Base-by-base conservation (phyloP, 208 protist genomes). In the Trypanosoma scelopori region DNA sequence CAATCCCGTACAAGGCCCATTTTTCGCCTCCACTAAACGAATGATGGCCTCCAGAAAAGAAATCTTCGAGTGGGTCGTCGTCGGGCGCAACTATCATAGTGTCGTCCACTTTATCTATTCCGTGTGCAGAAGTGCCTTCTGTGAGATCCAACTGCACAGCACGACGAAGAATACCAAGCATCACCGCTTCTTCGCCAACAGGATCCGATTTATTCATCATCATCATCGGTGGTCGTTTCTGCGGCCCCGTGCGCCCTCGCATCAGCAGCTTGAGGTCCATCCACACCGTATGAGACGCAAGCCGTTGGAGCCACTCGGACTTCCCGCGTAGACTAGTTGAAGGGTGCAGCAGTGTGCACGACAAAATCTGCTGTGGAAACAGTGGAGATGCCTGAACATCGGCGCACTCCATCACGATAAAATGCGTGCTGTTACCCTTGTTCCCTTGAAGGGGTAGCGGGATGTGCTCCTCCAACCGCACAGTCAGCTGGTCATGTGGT, bases 1-100 rank as follows among this genome's bases (percentile, higher is more conserved):
- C 97, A 57, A 99, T 97, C 18, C 97, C 97, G 71, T 98, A 74
- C 51, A 76, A 71, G 15, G 77, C 25, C 83, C 80, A 92, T 27
- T 83, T 63, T 22, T 80, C 59, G 16, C 27, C n/a, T 15, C 79
- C 72, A 13, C 62, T 71, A 9, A 59, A 46, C 7, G 46, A 23
- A 25, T 46, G 25, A 47, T 52, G 20, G 20, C 47, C 61, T 39
- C 30, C 53, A 22, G 68, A 68, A 69, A 82, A 86, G 20, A 94
- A 71, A 5, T 62, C 57, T 57, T 93, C 84, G 1, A 93, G 69
- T n/a, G 76, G 62, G 49, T 87, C 55, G 55, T 73, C 20, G 72
- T 20, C 20, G 7, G 27, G 37, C 30, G 39, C 42, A 5, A 45
- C 41, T 56, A n/a, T n/a, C n/a, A 42, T 27, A 50, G 68, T 27